Conservation (phyloP, 169 alveolate species). For the Cryptosporidium muris region DNA sequence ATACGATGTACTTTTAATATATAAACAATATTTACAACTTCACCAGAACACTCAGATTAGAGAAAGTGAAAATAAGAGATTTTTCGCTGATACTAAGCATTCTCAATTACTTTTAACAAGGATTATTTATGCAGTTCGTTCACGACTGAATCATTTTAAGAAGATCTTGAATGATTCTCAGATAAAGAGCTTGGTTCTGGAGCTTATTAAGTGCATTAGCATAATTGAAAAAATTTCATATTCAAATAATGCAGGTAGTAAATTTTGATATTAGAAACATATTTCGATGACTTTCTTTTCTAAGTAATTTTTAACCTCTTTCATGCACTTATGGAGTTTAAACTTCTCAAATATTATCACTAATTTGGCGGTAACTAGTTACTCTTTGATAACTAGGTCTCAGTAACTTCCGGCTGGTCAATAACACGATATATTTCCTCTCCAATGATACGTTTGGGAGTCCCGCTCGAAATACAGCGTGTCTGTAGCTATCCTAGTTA, state of each 20-base stretch:
- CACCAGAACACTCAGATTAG: slow-evolving; percentile 31
- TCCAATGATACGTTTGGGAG: no score
- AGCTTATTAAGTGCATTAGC: slow-evolving; percentile 41
- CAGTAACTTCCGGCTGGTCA: no score
- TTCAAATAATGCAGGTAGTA: neutral
- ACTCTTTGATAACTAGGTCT: no score
- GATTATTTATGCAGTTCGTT: slow-evolving; percentile 41
- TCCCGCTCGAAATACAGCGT: no score
- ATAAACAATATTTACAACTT: slow-evolving; percentile 40
- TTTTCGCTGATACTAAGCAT: slow-evolving; percentile 43
- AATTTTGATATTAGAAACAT: no score
- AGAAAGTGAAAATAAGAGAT: slow-evolving; percentile 29
- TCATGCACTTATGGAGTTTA: no score
- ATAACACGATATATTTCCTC: no score
- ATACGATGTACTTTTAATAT: slow-evolving; percentile 22
- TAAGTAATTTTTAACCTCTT: no score
- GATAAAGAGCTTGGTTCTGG: slow-evolving; percentile 22
- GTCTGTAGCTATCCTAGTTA: no score
- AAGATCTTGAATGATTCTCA: slow-evolving; percentile 19
- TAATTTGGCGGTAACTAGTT: no score
- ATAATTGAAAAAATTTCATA: slow-evolving; percentile 36
- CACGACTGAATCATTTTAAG: slow-evolving; percentile 22
- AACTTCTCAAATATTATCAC: no score
- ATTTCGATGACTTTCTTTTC: no score
- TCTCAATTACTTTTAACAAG: slow-evolving; percentile 56